Evolutionary conservation across 129 eudicot genomes (phyloP).

Genomic region (Flaveria sonorensis): DNA sequence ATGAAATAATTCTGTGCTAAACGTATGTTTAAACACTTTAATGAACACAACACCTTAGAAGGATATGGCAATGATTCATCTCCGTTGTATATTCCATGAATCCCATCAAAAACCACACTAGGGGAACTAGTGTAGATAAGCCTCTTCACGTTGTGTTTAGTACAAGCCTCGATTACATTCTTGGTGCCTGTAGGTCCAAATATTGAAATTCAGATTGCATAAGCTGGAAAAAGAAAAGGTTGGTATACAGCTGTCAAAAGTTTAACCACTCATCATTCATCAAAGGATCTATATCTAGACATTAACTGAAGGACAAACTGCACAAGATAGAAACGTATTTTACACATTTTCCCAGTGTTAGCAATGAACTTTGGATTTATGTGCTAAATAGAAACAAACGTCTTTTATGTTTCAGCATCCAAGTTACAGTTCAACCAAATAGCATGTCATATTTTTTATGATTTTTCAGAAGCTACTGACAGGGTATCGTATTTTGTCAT

Average conservation of each 20-base stretch:
- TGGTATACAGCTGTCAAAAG: not conserved
- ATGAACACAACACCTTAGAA: conserved; percentile 56
- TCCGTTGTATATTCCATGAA: conserved; percentile 66
- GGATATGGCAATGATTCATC: conserved; percentile 87
- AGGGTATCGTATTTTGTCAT: not conserved
- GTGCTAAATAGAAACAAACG: not conserved
- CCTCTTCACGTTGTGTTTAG: conserved; percentile 72
- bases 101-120: conserved; percentile 93
- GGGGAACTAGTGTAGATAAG: conserved; percentile 93
- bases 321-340: not conserved
- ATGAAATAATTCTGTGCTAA: conserved; percentile 4
- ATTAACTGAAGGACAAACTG: not conserved
- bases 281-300: conserved; percentile 1
- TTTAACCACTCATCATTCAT: conserved; percentile 10
- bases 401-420: not conserved
- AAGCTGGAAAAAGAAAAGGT: conserved; percentile 16
- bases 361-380: not conserved
- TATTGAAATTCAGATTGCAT: conserved; percentile 11
- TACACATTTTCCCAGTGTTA: not conserved
- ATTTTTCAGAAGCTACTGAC: not conserved
- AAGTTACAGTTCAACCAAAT: not conserved
- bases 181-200: conserved; percentile 61
- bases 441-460: not conserved
- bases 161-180: conserved; percentile 86
- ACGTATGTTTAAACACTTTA: not conserved